Conservation (phyloP, 176 grass and related monocot genomes). For the Carex scoparia region DNA sequence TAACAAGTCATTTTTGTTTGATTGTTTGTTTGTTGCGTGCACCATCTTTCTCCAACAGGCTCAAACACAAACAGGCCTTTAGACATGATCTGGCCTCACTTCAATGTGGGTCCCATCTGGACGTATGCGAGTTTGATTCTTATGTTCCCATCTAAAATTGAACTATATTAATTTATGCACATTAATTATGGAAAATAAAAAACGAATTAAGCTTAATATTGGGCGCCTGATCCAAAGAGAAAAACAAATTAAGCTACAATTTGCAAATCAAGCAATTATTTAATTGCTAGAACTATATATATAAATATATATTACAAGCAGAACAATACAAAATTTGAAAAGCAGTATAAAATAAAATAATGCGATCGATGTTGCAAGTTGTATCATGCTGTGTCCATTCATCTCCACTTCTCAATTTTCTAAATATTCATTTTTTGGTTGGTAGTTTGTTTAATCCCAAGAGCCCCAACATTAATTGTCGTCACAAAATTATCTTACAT, state of each 20-base stretch:
- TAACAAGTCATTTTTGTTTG: background rate
- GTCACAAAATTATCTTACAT: background rate
- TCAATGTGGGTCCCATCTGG: background rate
- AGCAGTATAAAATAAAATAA: background rate
- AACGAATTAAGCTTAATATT: background rate
- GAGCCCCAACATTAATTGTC: background rate
- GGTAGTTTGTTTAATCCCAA: background rate
- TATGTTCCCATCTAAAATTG: too few relatives aligned
- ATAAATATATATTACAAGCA: background rate
- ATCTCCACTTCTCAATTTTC: background rate
- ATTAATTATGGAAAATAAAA: too few relatives aligned
- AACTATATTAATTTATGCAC: too few relatives aligned
- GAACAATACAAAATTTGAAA: background rate
- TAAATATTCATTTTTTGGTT: background rate
- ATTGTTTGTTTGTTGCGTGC: background rate
- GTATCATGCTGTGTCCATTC: background rate
- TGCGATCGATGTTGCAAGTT: background rate
- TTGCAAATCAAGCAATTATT: background rate
- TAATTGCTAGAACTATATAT: background rate
- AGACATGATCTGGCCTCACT: slow-evolving; percentile 10
- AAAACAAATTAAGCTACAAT: background rate
- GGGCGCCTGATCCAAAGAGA: background rate
- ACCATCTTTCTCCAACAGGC: background rate
- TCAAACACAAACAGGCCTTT: background rate
- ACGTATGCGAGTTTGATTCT: too few relatives aligned